Evolutionary conservation across 2,329 filamentous ascomycete genomes (phyloP).

Genomic region (Pyrenochaeta sp.): DNA sequence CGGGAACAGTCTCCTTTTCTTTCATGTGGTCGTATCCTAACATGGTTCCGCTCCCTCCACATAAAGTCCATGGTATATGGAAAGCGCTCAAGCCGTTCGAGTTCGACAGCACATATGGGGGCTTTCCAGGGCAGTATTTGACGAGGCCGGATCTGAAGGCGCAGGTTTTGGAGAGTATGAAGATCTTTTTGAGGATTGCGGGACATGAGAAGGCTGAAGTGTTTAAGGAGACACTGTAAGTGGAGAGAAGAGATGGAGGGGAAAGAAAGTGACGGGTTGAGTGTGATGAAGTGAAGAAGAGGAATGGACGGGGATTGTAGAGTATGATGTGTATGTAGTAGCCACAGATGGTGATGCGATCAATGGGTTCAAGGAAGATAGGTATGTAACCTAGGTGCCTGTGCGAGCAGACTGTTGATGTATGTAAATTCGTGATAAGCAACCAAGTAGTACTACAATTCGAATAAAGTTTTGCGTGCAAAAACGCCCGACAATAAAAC

Average conservation of each 20-base stretch:
- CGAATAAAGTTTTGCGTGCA: neutral
- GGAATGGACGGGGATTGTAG: no score
- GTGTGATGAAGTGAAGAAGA: no score
- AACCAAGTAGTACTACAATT: neutral
- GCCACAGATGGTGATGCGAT: no score
- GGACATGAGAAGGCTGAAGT: constrained; percentile 58
- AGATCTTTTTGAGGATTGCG: constrained; percentile 70
- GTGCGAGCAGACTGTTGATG: no score
- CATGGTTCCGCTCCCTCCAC: constrained; percentile 72
- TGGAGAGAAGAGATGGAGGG: neutral
- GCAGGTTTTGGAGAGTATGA: constrained; percentile 77
- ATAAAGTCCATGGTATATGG: constrained; percentile 75
- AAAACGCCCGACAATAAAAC: neutral
- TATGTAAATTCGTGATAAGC: neutral
- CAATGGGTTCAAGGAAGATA: no score
- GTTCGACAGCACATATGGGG: constrained; percentile 73
- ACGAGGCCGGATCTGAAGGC: constrained; percentile 64
- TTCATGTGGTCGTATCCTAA: constrained; percentile 74
- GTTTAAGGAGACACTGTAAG: constrained; percentile 35
- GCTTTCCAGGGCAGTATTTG: constrained; percentile 71
- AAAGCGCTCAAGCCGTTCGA: constrained; percentile 66
- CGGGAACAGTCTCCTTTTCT: constrained; percentile 63
- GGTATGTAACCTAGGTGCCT: no score
- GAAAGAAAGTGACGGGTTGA: no score
- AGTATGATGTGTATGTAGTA: no score